Evolutionary conservation across 2,329 filamentous ascomycete genomes (phyloP).

Genomic region (Xylariaceae sp.): DNA sequence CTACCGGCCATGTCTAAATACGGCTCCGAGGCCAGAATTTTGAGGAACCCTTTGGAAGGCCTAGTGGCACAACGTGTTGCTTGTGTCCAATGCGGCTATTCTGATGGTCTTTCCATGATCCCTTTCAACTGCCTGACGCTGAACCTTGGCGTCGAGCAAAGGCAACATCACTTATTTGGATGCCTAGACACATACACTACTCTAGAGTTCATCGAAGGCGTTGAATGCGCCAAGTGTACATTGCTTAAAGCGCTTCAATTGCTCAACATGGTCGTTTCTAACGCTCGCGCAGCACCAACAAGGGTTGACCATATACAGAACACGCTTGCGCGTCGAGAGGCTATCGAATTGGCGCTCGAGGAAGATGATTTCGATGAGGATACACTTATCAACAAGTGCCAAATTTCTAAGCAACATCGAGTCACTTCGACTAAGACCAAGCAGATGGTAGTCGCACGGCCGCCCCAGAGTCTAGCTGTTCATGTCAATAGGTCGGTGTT

Average conservation of each 20-base stretch:
- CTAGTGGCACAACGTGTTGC: conserved; percentile 83
- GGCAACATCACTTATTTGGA: conserved; percentile 67
- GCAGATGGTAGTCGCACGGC: conserved; percentile 78
- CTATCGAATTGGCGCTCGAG: conserved; percentile 67
- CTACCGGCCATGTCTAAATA: conserved; percentile 33
- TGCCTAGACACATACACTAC: conserved; percentile 80
- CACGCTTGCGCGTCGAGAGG: conserved; percentile 52
- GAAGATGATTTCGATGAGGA: conserved; percentile 75
- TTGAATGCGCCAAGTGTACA: conserved; percentile 90
- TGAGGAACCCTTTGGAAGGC: conserved; percentile 80
- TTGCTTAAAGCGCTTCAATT: conserved; percentile 55
- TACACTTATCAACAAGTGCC: conserved; percentile 59
- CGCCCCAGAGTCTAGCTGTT: conserved; percentile 75
- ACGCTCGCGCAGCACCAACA: conserved; percentile 28
- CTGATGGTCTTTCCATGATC: conserved; percentile 82
- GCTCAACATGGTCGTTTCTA: conserved; percentile 43
- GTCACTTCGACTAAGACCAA: conserved; percentile 81
- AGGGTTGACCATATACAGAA: conserved; percentile 49
- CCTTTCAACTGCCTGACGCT: conserved; percentile 93
- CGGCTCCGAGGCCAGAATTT: conserved; percentile 30
- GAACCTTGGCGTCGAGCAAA: conserved; percentile 62
- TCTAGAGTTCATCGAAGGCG: conserved; percentile 80
- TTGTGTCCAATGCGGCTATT: conserved; percentile 79
- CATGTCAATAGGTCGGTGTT: conserved; percentile 93
- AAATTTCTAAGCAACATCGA: conserved; percentile 62